Percentiles rank a stretch among this genome's conserved stretches.
Conservation (phyloP, 192 early-diverging fungal genomes). For the Umbelopsis sp. region DNA sequence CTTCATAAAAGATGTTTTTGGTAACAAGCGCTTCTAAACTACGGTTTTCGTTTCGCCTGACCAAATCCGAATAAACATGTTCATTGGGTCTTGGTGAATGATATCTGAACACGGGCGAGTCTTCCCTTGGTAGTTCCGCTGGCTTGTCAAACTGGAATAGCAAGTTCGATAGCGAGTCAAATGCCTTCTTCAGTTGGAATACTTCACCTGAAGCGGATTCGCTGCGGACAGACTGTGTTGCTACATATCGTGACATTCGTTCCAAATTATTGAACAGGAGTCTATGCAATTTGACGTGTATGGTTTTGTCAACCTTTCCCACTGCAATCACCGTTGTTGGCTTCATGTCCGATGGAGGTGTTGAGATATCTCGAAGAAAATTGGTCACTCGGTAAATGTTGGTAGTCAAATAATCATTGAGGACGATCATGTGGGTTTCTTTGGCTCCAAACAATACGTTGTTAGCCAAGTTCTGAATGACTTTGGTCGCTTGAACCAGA, state of each 20-base stretch:
- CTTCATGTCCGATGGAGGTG: slow-evolving; percentile 4
- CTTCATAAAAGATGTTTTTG: slow-evolving; percentile 77
- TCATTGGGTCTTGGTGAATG: slow-evolving; percentile 24
- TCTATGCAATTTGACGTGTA: slow-evolving; percentile 48
- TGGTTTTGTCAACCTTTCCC: slow-evolving; percentile 10
- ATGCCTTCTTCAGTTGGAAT: slow-evolving; percentile 46
- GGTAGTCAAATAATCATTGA: slow-evolving; percentile 83
- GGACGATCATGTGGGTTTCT: slow-evolving; percentile 86
- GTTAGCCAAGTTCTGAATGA: slow-evolving; percentile 96
- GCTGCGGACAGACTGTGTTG: slow-evolving; percentile 23
- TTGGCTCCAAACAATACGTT: slow-evolving; percentile 95
- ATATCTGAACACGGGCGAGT: slow-evolving; percentile 24
- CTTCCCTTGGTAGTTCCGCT: slow-evolving; percentile 46
- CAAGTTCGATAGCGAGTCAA: slow-evolving; percentile 79
- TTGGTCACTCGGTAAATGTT: slow-evolving; percentile 77
- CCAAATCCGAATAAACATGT: slow-evolving; percentile 61
- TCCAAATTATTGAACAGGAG: slow-evolving; percentile 70
- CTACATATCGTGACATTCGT: slow-evolving; percentile 63
- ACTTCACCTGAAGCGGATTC: slow-evolving; percentile 17
- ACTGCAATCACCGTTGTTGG: no score
- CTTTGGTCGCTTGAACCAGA: slow-evolving; percentile 86
- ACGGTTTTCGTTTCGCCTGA: slow-evolving; percentile 64
- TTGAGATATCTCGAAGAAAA: slow-evolving; percentile 81
- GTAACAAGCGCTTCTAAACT: slow-evolving; percentile 60
- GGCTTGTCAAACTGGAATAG: slow-evolving; percentile 84